Percentiles rank a stretch among this genome's conserved stretches.
Conservation (phyloP, 2,329 filamentous ascomycete genomes). For the Monilinia fructicola region DNA sequence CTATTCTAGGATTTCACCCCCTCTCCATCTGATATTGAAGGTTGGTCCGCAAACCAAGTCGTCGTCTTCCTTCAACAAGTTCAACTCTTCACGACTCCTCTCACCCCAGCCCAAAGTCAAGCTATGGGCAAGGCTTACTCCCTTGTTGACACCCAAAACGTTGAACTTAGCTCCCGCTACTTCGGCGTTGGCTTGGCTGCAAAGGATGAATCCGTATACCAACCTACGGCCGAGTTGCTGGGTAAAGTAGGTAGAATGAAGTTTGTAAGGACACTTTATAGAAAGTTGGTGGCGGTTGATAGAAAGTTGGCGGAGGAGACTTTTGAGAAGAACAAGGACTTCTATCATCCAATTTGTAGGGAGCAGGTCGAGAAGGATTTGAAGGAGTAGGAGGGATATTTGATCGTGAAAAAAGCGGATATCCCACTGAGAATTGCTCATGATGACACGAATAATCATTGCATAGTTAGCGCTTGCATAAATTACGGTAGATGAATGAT, state of each 20-base stretch:
- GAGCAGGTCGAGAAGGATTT: constrained; percentile 86
- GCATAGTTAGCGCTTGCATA: background rate
- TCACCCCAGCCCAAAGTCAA: constrained; percentile 65
- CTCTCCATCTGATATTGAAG: constrained; percentile 63
- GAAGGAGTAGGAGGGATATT: constrained; percentile 14
- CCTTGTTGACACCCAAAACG: constrained; percentile 73
- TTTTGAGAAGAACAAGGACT: constrained; percentile 83
- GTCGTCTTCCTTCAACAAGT: constrained; percentile 86
- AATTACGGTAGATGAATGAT: background rate
- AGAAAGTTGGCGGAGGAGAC: constrained; percentile 73
- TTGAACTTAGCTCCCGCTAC: constrained; percentile 81
- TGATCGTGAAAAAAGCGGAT: constrained; percentile 3
- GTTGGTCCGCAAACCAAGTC: constrained; percentile 82
- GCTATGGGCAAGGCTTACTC: constrained; percentile 74
- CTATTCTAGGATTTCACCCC: constrained; percentile 57
- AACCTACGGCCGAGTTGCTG: constrained; percentile 71
- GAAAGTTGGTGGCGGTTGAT: constrained; percentile 72
- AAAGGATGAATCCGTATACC: constrained; percentile 66
- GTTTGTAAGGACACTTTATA: constrained; percentile 85
- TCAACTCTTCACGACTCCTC: constrained; percentile 62
- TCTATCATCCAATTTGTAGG: constrained; percentile 93
- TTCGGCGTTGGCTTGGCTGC: constrained; percentile 76
- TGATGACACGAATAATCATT: background rate
- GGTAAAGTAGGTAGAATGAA: constrained; percentile 92
- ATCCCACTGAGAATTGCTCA: background rate